Base-by-base conservation (phyloP, 441 rosid genomes). In the Kokia cookei region DNA sequence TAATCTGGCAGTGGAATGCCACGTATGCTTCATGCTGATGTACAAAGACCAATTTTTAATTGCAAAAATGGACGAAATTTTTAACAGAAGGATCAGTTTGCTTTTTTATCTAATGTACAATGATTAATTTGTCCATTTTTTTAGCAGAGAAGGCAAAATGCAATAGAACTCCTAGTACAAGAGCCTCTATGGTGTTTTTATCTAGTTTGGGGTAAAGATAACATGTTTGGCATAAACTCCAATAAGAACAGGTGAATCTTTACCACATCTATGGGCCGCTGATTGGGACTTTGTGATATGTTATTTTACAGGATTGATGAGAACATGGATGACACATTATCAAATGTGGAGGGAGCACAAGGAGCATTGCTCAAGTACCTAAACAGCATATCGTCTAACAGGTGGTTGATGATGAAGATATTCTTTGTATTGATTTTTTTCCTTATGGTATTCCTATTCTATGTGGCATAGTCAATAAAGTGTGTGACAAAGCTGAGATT, bases 351-450 rank as follows among this genome's bases (percentile, higher is more conserved):
- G 35, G 51, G 69, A 22, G 69, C 69, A 0, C 69, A 65, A 32
- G 51, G 51, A 22, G 53, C 53, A 22, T 12, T 65, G 54, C 53
- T 65, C 11, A 43, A 43, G 19, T 65, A 65, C 69, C 69, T 65
- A 43, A 65, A 43, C 69, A 65, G 54, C 35, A 65, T 65, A 43
- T 65, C 69, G 48, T 65, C 69, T 5, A 65, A 65, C 54, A 43
- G 69, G 53, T 65, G 69, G 69, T 3, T 65, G 35, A 22, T 65
- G 69, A 65, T 65, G 32, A 65, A 65, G 69, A 43, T 65, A 65
- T 65, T 65, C 22, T 65, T 65, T 65, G 51, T 65, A 65, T 13
- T 65, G 69, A 65, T 65, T 65, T 6, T 45, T 43, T 65, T 65
- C 69, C 53, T 65, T 22, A 65, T 65, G 54, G 17, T 65, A 43